Evolutionary conservation across 257 asterid genomes (phyloP), one percentile per base, ranked within the genome.

Genomic region (Capsicum rhomboideum): DNA sequence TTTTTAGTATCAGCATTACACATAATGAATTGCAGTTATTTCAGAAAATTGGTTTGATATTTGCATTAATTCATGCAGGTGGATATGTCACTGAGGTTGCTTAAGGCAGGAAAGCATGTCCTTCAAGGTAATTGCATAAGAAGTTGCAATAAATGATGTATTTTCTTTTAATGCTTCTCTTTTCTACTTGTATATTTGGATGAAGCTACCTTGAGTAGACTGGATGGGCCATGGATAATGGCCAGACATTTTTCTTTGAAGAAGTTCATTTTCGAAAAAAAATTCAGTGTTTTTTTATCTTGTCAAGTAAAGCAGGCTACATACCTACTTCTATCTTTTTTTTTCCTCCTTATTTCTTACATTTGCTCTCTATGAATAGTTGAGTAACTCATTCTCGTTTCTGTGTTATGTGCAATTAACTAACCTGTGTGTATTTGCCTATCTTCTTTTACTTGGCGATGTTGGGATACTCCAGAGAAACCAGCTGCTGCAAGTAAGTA

Each of bases 71-170:
- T 85, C 83, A 67, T 87, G 84, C 92, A 96, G 99, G 98, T 96
- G 86, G 97, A 94, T 83, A 91, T 96, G 97, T 96, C 99, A 75
- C 77, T 94, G 88, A 94, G 89, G 90, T 78, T 92, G 83, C 89
- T 96, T 69, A 91, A 90, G 88, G 92, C 79, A 78, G 99, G 99
- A 87, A 96, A 96, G 77, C 98, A 93, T 90, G 99, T 96, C 86
- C 92, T 96, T 66, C 99, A 96, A 96, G 99, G 99, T 96, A 87
- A 80, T 74, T 90, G 69, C 63, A 40, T 54, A 4, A 34, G 84
- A 80, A 67, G 78, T 26, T 84, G 49, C 58, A 53, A 31, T 49
- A 86, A 50, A 71, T 80, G 54, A 40, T 67, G 40, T 78, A 4
- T n/a, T n/a, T 2, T 44, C 42, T 71, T n/a, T 12, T 10, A 40